Conservation (phyloP, 2,329 filamentous ascomycete genomes). For the Conoideocrella luteorostrata region DNA sequence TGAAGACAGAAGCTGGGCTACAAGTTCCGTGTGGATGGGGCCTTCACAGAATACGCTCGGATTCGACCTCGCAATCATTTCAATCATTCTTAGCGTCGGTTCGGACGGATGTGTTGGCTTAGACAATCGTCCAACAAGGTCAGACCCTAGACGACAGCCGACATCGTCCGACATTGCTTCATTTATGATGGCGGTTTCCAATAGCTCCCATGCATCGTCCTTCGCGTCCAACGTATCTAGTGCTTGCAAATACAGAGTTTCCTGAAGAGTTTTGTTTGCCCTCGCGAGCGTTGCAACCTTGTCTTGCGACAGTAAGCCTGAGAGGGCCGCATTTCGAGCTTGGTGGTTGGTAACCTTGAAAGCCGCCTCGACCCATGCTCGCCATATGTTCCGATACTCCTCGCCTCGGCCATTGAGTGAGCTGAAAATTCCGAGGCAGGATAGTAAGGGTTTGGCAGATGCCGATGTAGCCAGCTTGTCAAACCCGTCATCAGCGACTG, state of each 20-base stretch:
- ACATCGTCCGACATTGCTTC: constrained; percentile 31
- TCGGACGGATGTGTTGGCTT: constrained; percentile 21
- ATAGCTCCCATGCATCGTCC: constrained; percentile 34
- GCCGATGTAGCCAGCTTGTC: constrained; percentile 58
- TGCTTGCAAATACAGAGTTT: constrained; percentile 35
- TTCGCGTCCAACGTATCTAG: constrained; percentile 30
- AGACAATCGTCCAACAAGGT: constrained; percentile 28
- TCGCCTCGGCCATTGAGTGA: constrained; percentile 30
- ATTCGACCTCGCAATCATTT: constrained; percentile 39
- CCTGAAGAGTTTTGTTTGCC: constrained; percentile 36
- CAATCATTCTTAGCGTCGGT: constrained; percentile 37
- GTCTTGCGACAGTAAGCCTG: constrained; percentile 40
- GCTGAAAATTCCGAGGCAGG: constrained; percentile 54
- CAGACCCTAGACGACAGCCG: constrained; percentile 25
- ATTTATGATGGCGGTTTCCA: constrained; percentile 41
- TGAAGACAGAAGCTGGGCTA: constrained; percentile 47
- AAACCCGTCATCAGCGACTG: constrained; percentile 50
- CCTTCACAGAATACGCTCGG: constrained; percentile 39
- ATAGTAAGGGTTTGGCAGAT: constrained; percentile 60
- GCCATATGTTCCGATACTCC: constrained; percentile 38
- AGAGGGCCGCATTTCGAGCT: constrained; percentile 27
- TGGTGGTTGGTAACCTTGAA: constrained; percentile 24
- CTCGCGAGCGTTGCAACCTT: constrained; percentile 33
- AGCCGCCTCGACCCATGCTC: constrained; percentile 34
- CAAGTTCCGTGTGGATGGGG: constrained; percentile 40